Base-by-base conservation (phyloP, 768 basidiomycete genomes). In the Suillus weaverae region DNA sequence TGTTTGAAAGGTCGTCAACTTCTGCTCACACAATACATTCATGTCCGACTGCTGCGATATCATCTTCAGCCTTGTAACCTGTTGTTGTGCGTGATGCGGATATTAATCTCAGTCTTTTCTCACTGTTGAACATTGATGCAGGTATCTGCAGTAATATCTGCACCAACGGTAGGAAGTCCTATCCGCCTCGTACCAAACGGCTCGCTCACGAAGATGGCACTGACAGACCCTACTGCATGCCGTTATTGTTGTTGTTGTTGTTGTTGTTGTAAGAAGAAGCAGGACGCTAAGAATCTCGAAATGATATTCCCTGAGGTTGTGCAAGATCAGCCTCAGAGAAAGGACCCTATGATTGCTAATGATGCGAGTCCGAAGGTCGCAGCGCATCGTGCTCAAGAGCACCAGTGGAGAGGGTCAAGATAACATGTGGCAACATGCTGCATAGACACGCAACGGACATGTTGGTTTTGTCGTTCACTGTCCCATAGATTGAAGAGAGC, bases 41-140 rank as follows among this genome's bases (percentile, higher is more conserved):
- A 59, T 59, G 38, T 39, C 22, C 18, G 73, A 73, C 50, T 71
- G 65, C 53, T 74, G 72, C 26, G 71, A 74, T 26, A 18, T 67
- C n/a, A 44, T 73, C 39, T 64, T 70, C 35, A 67, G 66, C 36
- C 62, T 73, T 30, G 0, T 64, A 4, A 67, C 67, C 9, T 74
- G 73, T 56, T 71, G 71, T 26, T 36, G 36, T 48, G 54, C 38
- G 59, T 39, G 33, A 53, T 13, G 20, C 30, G 8, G 16, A 51
- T 54, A 61, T 59, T 64, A 43, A 70, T 64, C 14, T 48, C 13
- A 9, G 2, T 7, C 30, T 26, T 43, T 66, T 66, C 64, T 6
- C 36, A 68, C 20, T 70, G 67, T 22, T 69, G 62, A 22, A 30
- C 63, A 10, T 73, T 36, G 30, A 48, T 36, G 14, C 14, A 41